Evolutionary conservation across 2,329 filamentous ascomycete genomes (phyloP), one percentile per base, ranked within the genome.

Genomic region (Lomentospora prolificans): DNA sequence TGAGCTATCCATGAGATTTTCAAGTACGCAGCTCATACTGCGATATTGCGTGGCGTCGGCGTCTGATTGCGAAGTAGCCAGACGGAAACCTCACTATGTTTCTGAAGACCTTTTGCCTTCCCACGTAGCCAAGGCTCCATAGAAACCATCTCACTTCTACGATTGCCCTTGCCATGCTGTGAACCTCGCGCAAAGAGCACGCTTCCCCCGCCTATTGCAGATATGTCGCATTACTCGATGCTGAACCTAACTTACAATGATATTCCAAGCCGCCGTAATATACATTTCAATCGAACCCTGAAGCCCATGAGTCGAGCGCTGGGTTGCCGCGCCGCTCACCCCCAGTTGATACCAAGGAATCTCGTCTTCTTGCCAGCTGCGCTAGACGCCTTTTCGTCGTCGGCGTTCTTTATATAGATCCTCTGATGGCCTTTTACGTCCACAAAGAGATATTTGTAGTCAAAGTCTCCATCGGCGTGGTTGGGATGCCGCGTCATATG

Each of bases 371-470:
- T 76, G 57, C 67, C 67, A 12, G 68, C 64, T 8, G 22, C 50
- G 12, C 25, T 28, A 8, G 41, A 31, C 30, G 31, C 8, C 22
- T 52, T 54, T 5, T 57, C 57, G 1, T 72, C 68, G 36, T 82
- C 79, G 33, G 77, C 75, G 55, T 84, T 81, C 65, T 87, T 84
- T 14, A 89, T 73, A 60, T 84, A 86, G 54, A 87, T 77, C 57
- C 83, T 74, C 55, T 77, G 74, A 52, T 85, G 79, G 0, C 89
- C 90, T 62, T 80, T 85, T 25, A 95, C 81, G 68, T 96, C 90
- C 50, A 97, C 67, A 54, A 84, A 87, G 44, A 97, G 75, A 65
- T 90, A 84, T 65, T 85, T 82, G 70, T 96, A 96, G 63, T 88
- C 80, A 66, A 84, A 90, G 41, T 89, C 84, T 53, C 76, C 70